Base-by-base conservation (phyloP, 2,329 filamentous ascomycete genomes). In the Arthrinium phaeospermum region DNA sequence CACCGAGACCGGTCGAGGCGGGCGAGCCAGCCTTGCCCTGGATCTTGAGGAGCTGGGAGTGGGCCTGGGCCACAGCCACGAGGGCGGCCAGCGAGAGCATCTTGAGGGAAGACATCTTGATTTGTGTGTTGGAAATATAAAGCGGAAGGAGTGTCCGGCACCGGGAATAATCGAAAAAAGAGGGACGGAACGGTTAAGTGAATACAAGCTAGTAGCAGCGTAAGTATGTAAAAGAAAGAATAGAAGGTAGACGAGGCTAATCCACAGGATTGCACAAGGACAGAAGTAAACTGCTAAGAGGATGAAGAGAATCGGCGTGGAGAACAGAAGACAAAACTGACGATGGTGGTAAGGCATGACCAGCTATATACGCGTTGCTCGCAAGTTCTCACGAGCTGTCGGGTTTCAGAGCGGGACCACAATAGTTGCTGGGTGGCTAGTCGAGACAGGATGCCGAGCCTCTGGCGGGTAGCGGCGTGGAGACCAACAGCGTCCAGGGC, bases 1-100 rank as follows among this genome's bases (percentile, higher is more conserved):
- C 86, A 79, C 85, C 80, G 77, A 87, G 88, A n/a, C 85, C 87
- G 67, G 87, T 79, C 73, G 85, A 86, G 14, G 82, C 76, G 24
- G 86, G 86, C 0, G 86, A 86, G 1, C 84, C 85, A 0, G 79
- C 49, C n/a, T 82, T 75, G 69, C 87, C 86, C 72, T 87, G 84
- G 16, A 84, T 87, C 44, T 77, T 80, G 64, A 87, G 78, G 73
- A 89, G 85, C 45, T 86, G 85, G 41, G 82, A 84, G 75, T 89
- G 87, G 41, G 81, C 84, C 34, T 80, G 79, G 70, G 78, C 80
- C 22, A 85, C 71, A 34, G 81, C 77, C 74, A 82, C 61, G 72
- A 85, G 73, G 75, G 80, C 79, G 72, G 79, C 77, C 73, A 82
- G 73, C 49, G 80, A 81, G 71, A 83, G 75, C 69, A 80, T 73